Conservation (phyloP, 306 rosid species). For the Medicago ruthenica region DNA sequence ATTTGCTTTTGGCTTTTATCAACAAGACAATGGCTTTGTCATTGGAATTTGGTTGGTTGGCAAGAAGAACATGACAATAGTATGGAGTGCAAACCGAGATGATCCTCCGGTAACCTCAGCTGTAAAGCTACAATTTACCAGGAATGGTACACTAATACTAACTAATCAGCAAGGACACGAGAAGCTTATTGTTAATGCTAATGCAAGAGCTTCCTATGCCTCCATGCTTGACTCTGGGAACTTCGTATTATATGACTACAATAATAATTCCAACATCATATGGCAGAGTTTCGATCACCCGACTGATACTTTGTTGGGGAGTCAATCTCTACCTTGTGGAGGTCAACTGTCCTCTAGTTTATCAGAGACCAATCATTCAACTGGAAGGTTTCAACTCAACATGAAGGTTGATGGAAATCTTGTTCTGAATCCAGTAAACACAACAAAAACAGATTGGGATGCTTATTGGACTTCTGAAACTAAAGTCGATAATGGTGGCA, state of each 20-base stretch:
- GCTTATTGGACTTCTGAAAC: constrained; percentile 38
- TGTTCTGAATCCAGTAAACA: constrained; percentile 39
- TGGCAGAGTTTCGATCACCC: constrained; percentile 56
- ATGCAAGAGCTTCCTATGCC: no score
- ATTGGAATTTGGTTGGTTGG: no score
- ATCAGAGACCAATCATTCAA: constrained; percentile 27
- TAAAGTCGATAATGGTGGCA: rapidly evolving
- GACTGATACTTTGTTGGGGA: constrained; percentile 43
- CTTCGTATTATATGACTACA: constrained; percentile 15
- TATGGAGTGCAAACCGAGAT: no score
- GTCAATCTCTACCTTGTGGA: constrained; percentile 34
- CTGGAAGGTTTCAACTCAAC: constrained; percentile 36
- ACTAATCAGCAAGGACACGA: no score
- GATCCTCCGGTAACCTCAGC: no score
- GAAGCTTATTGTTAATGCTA: no score
- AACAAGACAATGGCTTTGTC: no score
- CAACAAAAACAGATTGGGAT: neutral
- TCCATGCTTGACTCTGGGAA: no score
- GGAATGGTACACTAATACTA: no score
- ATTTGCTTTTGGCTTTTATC: no score
- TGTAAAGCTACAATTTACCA: no score
- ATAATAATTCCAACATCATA: neutral
- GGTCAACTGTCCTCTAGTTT: constrained; percentile 22
- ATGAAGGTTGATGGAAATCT: constrained; percentile 49
- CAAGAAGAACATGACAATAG: no score